These are phyloP conservation scores for Psidium friedrichsthalianum DNA, from an alignment of 345 rosid species.

Conservation along the genomic window DNA sequence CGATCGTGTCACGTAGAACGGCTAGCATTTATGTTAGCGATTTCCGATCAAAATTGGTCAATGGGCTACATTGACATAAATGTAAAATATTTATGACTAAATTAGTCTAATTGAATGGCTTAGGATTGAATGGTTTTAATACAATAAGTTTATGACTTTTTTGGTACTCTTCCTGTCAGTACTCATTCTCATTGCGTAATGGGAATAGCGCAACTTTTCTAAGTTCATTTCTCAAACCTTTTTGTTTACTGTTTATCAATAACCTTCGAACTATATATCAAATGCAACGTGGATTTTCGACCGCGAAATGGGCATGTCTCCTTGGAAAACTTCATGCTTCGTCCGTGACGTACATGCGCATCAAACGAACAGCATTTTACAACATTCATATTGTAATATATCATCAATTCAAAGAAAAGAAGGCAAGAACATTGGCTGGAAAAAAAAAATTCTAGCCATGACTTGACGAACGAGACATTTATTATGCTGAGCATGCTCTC, in stretches of 20 bases:
- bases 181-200: too few relatives aligned
- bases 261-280: neutral
- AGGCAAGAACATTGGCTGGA: neutral
- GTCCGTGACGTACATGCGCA: neutral
- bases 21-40: too few relatives aligned
- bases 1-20: too few relatives aligned
- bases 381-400: neutral
- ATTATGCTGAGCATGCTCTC: neutral
- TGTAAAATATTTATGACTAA: too few relatives aligned
- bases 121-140: too few relatives aligned
- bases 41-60: too few relatives aligned
- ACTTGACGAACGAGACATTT: neutral
- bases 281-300: neutral
- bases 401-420: neutral
- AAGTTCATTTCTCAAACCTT: neutral
- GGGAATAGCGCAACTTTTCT: too few relatives aligned
- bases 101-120: too few relatives aligned
- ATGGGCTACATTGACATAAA: too few relatives aligned
- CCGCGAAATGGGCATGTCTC: neutral
- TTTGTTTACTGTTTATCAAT: neutral
- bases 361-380: neutral
- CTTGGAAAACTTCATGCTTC: neutral
- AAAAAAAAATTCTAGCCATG: neutral
- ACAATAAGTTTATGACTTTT: too few relatives aligned
- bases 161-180: too few relatives aligned